Evolutionary conservation across 768 basidiomycete genomes (phyloP).

Genomic region (Leccinum subtestaceum): DNA sequence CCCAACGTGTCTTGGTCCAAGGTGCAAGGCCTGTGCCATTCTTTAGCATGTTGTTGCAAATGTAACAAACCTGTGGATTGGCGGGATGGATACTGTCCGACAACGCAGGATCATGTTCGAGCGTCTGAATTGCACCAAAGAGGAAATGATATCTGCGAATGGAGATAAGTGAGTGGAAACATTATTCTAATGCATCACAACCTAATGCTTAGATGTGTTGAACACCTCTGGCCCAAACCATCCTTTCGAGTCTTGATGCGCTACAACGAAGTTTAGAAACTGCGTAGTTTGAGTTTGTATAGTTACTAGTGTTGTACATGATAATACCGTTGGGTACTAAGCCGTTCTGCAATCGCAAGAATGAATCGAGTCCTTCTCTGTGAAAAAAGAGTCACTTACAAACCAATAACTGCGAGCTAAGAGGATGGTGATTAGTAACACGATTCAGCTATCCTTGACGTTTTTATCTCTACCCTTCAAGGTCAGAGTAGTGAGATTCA

Average conservation of each 20-base stretch:
- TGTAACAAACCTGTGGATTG: constrained; percentile 46
- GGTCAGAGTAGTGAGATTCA: not conserved
- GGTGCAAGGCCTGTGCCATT: constrained; percentile 49
- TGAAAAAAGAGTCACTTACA: not conserved
- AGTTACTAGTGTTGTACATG: not conserved
- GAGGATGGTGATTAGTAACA: not conserved
- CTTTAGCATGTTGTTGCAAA: constrained; percentile 53
- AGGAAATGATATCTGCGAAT: constrained; percentile 4
- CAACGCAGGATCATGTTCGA: constrained; percentile 2
- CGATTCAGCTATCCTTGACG: not conserved
- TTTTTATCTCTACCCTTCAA: not conserved
- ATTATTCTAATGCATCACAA: not conserved
- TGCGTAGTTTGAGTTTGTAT: not conserved
- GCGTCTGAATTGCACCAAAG: constrained; percentile 4
- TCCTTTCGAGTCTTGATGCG: constrained; percentile 2
- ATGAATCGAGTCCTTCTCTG: not conserved
- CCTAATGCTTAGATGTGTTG: constrained; percentile 1
- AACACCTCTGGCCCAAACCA: constrained; percentile 3
- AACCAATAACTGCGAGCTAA: constrained; percentile 4
- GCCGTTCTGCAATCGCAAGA: not conserved
- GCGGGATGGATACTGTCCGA: not conserved
- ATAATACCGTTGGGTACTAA: not conserved
- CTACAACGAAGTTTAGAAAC: not conserved
- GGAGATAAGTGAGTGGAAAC: not conserved
- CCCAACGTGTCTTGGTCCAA: constrained; percentile 56